A percentile compares a stretch with the other conserved stretches of the same genome.
Evolutionary conservation across 768 basidiomycete species (phyloP).

Genomic region (Atractiella rhizophila): DNA sequence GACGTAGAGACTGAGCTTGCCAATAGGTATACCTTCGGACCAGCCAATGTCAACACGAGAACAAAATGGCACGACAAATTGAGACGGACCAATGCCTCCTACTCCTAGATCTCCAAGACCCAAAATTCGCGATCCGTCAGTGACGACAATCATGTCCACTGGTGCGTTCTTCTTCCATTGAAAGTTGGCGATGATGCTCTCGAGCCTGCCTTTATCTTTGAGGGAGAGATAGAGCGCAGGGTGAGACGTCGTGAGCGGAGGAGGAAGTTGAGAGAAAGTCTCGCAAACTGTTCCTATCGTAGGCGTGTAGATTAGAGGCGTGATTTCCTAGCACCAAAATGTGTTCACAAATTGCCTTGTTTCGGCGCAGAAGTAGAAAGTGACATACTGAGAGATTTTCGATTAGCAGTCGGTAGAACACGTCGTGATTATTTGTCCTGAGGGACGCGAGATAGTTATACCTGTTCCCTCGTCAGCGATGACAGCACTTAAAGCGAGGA

Average conservation of each 20-base stretch:
- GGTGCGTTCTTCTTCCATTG: slow-evolving; percentile 35
- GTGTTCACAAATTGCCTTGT: background rate
- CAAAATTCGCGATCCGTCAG: slow-evolving; percentile 77
- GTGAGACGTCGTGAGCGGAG: slow-evolving; percentile 3
- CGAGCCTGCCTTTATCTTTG: slow-evolving; percentile 58
- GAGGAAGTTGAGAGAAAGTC: slow-evolving; percentile 42
- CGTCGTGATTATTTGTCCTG: slow-evolving; percentile 1
- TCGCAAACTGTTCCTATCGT: slow-evolving; percentile 77
- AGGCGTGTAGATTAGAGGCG: slow-evolving; percentile 73
- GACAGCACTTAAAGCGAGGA: too few relatives aligned
- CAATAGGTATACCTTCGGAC: slow-evolving; percentile 38
- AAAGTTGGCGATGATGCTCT: slow-evolving; percentile 34
- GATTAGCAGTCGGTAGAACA: slow-evolving; percentile 5
- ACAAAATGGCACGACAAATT: background rate
- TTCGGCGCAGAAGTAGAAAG: background rate
- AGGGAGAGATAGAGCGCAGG: slow-evolving; percentile 34
- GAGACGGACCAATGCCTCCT: slow-evolving; percentile 20
- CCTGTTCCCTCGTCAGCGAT: too few relatives aligned
- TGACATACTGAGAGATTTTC: background rate
- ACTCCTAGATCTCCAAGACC: slow-evolving; percentile 37
- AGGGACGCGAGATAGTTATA: slow-evolving; percentile 5
- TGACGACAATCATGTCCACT: slow-evolving; percentile 69
- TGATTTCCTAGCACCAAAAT: slow-evolving; percentile 26
- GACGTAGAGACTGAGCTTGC: slow-evolving; percentile 48
- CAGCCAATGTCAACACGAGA: background rate